phyloP scores from a whole-genome alignment of 345 rosid species.

The Atalantia buxifolia region DNA sequence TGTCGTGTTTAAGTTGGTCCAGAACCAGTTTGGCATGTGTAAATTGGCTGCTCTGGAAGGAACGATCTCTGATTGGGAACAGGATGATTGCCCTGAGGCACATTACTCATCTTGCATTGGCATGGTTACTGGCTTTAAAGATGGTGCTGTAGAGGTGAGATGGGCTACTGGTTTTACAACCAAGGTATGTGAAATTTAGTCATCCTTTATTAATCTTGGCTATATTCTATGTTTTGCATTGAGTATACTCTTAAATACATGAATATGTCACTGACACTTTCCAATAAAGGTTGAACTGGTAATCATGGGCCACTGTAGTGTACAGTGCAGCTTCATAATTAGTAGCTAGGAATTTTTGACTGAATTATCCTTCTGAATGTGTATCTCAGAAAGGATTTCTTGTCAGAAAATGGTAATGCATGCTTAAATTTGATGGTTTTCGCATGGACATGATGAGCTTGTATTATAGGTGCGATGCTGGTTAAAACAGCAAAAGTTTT shows the following conservation, averaged over 20 bases:
- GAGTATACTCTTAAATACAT: neutral
- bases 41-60: conserved; percentile 17
- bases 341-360: neutral
- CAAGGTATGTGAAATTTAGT: conserved; percentile 44
- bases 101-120: conserved; percentile 62
- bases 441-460: neutral
- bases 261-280: neutral
- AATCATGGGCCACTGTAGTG: neutral
- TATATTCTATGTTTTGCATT: neutral
- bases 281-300: neutral
- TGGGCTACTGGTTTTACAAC: conserved; percentile 71
- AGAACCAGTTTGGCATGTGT: conserved; percentile 13
- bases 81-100: conserved; percentile 25
- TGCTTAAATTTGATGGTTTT: neutral
- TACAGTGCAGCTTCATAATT: neutral
- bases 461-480: neutral
- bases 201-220: neutral
- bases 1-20: conserved; percentile 52
- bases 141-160: conserved; percentile 68
- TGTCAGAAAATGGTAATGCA: neutral
- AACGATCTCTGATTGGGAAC: conserved; percentile 17
- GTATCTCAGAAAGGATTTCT: neutral
- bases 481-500: neutral
- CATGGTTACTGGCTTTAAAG: conserved; percentile 60
- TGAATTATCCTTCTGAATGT: neutral